Conservation (phyloP, 768 basidiomycete genomes). For the Psilocybe azurescens region DNA sequence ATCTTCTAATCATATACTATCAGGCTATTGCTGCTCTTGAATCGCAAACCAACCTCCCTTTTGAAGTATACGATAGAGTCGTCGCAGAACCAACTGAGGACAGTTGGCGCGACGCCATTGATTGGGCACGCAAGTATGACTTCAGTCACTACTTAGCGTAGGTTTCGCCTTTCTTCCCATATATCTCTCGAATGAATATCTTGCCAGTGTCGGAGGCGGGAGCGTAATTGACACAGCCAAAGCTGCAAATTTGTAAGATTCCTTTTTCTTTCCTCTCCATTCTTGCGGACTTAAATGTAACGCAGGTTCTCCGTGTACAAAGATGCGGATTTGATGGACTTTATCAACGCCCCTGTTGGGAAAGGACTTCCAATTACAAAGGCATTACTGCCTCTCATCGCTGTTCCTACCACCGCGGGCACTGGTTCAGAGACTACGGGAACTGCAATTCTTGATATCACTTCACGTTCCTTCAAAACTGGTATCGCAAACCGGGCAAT, state of each 20-base stretch:
- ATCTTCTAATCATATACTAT: neutral
- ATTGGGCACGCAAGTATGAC: slow-evolving; percentile 84
- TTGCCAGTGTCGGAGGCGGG: slow-evolving; percentile 82
- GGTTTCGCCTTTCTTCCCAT: slow-evolving; percentile 29
- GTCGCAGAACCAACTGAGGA: slow-evolving; percentile 92
- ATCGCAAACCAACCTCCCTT: slow-evolving; percentile 74
- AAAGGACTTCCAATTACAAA: slow-evolving; percentile 86
- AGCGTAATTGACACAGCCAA: slow-evolving; percentile 97
- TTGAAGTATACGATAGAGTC: slow-evolving; percentile 81
- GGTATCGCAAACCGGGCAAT: slow-evolving; percentile 93
- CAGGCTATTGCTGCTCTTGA: slow-evolving; percentile 85
- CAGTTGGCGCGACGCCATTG: slow-evolving; percentile 87
- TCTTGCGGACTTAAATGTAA: slow-evolving; percentile 4
- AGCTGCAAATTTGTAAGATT: slow-evolving; percentile 81
- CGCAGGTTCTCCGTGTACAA: slow-evolving; percentile 87
- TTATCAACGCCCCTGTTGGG: slow-evolving; percentile 95
- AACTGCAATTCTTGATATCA: slow-evolving; percentile 92
- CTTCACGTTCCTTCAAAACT: slow-evolving; percentile 93
- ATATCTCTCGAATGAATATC: slow-evolving; percentile 9
- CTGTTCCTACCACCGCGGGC: slow-evolving; percentile 77
- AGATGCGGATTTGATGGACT: slow-evolving; percentile 92
- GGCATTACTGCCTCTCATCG: slow-evolving; percentile 82
- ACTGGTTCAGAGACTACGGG: slow-evolving; percentile 97
- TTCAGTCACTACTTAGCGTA: slow-evolving; percentile 94
- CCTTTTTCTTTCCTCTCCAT: neutral